Evolutionary conservation across 2,329 filamentous ascomycete species (phyloP).

Genomic region (Botryosphaeria dothidea): DNA sequence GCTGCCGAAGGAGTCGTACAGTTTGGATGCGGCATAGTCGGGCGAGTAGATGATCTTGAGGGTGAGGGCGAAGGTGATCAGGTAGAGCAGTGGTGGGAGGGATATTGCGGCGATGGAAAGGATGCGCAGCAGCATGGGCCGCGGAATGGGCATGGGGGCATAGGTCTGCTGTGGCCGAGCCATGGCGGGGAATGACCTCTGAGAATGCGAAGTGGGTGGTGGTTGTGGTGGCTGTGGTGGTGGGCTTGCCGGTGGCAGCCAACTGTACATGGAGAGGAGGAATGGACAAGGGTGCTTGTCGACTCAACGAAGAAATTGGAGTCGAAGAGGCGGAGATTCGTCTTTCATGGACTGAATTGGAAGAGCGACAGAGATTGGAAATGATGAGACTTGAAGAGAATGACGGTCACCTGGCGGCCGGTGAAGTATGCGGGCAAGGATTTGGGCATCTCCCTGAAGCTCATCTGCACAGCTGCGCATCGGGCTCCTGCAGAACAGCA

Average conservation of each 20-base stretch:
- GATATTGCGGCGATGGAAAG: background rate
- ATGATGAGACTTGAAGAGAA: background rate
- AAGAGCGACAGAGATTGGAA: background rate
- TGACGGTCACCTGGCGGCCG: background rate
- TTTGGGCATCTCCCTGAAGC: background rate
- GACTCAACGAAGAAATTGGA: background rate
- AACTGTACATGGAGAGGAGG: background rate
- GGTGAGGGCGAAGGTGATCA: slow-evolving; percentile 4
- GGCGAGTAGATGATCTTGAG: background rate
- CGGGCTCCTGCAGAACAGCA: background rate
- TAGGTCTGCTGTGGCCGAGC: background rate
- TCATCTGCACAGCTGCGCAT: background rate
- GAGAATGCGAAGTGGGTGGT: background rate
- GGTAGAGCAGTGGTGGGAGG: background rate
- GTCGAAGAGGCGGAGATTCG: background rate
- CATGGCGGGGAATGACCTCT: background rate
- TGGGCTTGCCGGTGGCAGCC: background rate
- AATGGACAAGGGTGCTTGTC: no score
- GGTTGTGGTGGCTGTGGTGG: background rate
- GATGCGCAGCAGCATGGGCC: background rate
- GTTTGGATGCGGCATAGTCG: background rate
- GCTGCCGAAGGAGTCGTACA: background rate
- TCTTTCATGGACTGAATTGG: background rate
- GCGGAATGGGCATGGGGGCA: background rate
- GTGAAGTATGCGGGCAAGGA: background rate